A percentile compares a stretch with the other conserved stretches of the same genome.
phyloP scores from a whole-genome alignment of 495 filamentous ascomycete species.

The Xeromyces bisporus region DNA sequence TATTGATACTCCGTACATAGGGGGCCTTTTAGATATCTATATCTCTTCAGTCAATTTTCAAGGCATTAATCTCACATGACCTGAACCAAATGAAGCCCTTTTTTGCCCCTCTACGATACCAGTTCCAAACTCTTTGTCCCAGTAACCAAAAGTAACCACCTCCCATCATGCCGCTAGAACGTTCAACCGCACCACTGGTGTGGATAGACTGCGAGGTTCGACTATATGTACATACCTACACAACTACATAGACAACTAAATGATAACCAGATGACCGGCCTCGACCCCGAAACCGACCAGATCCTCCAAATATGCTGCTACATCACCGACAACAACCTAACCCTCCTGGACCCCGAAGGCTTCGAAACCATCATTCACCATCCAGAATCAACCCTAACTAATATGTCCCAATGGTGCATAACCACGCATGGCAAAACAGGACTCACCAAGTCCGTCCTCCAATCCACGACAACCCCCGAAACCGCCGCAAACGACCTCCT shows the following conservation, averaged over 20 bases:
- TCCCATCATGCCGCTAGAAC: constrained; percentile 25
- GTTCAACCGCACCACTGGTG: constrained; percentile 47
- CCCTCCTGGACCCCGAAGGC: constrained; percentile 57
- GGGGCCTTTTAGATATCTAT: no score
- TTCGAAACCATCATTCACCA: constrained; percentile 72
- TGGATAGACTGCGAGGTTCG: constrained; percentile 85
- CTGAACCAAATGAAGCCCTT: no score
- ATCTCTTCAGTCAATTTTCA: no score
- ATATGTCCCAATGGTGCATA: constrained; percentile 62
- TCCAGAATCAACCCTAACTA: constrained; percentile 46
- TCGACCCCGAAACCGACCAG: constrained; percentile 57
- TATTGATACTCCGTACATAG: no score
- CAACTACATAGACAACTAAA: no score
- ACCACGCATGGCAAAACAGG: constrained; percentile 52
- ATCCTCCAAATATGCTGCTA: constrained; percentile 92
- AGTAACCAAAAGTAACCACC: no score
- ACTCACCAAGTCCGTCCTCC: constrained; percentile 57
- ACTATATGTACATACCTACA: no score
- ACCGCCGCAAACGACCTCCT: constrained; percentile 58
- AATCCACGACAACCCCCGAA: constrained; percentile 53
- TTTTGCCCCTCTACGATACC: no score
- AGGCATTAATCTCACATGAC: no score
- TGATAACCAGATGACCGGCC: constrained; percentile 77
- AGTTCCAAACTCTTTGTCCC: no score
- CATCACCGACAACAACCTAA: constrained; percentile 64